Conservation (phyloP, 805 yeast species). For the Maudiozyma serrabonitensis region DNA sequence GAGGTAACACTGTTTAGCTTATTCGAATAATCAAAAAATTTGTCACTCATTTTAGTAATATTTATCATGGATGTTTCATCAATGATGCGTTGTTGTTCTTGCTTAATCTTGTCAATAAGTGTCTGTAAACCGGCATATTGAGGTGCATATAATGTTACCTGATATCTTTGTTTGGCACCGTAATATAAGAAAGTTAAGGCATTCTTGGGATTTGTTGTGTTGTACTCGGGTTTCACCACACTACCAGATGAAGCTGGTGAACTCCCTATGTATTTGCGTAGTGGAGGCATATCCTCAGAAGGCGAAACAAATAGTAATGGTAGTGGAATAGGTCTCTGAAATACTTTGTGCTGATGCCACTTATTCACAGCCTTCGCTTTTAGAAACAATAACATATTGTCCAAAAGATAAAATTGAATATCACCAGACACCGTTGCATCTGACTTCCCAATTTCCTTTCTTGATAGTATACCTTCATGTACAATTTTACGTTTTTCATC, state of each 20-base stretch:
- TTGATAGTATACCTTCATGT: slow-evolving; percentile 29
- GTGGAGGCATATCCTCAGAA: slow-evolving; percentile 67
- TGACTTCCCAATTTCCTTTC: slow-evolving; percentile 25
- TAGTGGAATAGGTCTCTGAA: slow-evolving; percentile 78
- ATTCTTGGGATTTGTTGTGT: slow-evolving; percentile 20
- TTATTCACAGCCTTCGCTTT: slow-evolving; percentile 80
- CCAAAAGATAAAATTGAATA: slow-evolving; percentile 79
- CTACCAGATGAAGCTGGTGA: slow-evolving; percentile 26
- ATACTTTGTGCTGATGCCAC: slow-evolving; percentile 84
- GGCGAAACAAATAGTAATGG: slow-evolving; percentile 67
- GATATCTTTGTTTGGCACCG: slow-evolving; percentile 33
- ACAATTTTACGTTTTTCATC: slow-evolving; percentile 70
- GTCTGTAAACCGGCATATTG: slow-evolving; percentile 58
- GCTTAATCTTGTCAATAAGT: slow-evolving; percentile 65
- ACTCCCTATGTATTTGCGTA: slow-evolving; percentile 34
- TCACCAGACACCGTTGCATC: slow-evolving; percentile 39
- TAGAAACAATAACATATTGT: slow-evolving; percentile 77
- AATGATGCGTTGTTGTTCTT: slow-evolving; percentile 67
- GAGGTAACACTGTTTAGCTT: slow-evolving; percentile 88
- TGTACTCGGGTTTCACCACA: slow-evolving; percentile 19
- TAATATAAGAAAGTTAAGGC: slow-evolving; percentile 29
- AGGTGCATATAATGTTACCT: slow-evolving; percentile 35
- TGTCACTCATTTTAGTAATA: slow-evolving; percentile 60
- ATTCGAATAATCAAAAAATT: slow-evolving; percentile 63
- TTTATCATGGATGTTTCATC: slow-evolving; percentile 73